Evolutionary conservation across 805 yeast genomes (phyloP), one percentile per base, ranked within the genome.

Genomic region (Wickerhamomyces subpelliculosus): DNA sequence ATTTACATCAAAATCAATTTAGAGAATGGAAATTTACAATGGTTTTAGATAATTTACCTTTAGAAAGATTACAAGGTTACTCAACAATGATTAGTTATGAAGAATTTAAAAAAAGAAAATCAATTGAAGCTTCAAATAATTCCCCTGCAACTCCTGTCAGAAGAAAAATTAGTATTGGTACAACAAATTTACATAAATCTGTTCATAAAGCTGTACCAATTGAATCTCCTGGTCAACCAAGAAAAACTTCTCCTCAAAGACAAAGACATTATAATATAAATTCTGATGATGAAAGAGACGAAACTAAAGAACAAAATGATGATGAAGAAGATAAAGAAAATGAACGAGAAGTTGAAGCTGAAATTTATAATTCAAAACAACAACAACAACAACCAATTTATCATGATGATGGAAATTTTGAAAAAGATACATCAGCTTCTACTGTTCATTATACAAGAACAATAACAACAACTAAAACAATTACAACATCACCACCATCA

Each of bases 181-280:
- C 89, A 4, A 79, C 85, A 0, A 75, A 77, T 40, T 75, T 83
- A 26, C 67, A 69, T 24, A 74, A 80, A 37, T 78, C 80, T 49
- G 73, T 76, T 24, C 83, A 75, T 51, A 74, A 79, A 27, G 93
- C 93, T 0, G 88, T 93, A 16, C 98, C 97, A 5, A 73, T 75
- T 47, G 86, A 86, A 36, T 86, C 96, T 2, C 98, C 98, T 0
- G 98, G 97, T 2, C 98, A 93, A 61, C 98, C 98, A 29, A 75
- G 97, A 54, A 90, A 90, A 40, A 50, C 22, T 51, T 55, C 48
- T 50, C 63, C 58, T 63, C 61, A 50, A 57, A 51, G 60, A 60
- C 19, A 39, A 45, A 43, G 40, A 20, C 42, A 44, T 24, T 48
- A 48, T 29, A 28, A 52, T 46, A 39, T 40, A 21, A 47, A 47